Conservation (phyloP, 1,284 basidiomycete species). For the Rhodofomes roseus region DNA sequence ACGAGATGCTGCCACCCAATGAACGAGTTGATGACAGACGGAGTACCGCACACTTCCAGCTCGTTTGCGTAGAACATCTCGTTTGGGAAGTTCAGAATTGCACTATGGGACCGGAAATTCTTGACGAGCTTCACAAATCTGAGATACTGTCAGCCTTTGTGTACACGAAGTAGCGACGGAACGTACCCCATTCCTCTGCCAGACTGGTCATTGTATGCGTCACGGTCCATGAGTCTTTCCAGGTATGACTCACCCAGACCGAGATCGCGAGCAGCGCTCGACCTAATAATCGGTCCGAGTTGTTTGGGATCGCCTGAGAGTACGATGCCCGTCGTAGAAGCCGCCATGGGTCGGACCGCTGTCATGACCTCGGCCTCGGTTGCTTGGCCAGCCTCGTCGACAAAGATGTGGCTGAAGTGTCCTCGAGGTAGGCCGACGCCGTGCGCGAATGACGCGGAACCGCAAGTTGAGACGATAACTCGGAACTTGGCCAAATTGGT, state of each 20-base stretch:
- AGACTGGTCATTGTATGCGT: slow-evolving; percentile 36
- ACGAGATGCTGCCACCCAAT: slow-evolving; percentile 32
- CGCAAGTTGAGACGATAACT: slow-evolving; percentile 59
- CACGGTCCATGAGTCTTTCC: slow-evolving; percentile 45
- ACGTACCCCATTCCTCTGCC: slow-evolving; percentile 36
- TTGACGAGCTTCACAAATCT: slow-evolving; percentile 49
- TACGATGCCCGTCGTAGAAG: slow-evolving; percentile 40
- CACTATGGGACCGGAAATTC: slow-evolving; percentile 55
- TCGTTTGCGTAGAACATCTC: slow-evolving; percentile 50
- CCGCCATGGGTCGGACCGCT: slow-evolving; percentile 45
- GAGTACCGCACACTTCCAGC: slow-evolving; percentile 41
- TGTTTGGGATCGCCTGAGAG: slow-evolving; percentile 59
- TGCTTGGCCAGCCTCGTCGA: slow-evolving; percentile 66
- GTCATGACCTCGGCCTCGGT: slow-evolving; percentile 56
- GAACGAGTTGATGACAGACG: slow-evolving; percentile 31
- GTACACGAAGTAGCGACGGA: not conserved
- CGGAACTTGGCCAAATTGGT: slow-evolving; percentile 41
- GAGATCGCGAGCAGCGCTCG: slow-evolving; percentile 38
- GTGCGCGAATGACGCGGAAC: slow-evolving; percentile 52
- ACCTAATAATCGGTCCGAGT: slow-evolving; percentile 52
- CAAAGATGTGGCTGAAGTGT: slow-evolving; percentile 61
- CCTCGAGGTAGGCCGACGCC: slow-evolving; percentile 54
- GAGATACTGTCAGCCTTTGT: not conserved
- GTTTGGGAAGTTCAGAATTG: slow-evolving; percentile 57
- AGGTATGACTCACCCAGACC: slow-evolving; percentile 49